Percentiles rank a stretch among this genome's conserved stretches.
Evolutionary conservation across 2,329 filamentous ascomycete genomes (phyloP).

Genomic region (Epichloe baconii): DNA sequence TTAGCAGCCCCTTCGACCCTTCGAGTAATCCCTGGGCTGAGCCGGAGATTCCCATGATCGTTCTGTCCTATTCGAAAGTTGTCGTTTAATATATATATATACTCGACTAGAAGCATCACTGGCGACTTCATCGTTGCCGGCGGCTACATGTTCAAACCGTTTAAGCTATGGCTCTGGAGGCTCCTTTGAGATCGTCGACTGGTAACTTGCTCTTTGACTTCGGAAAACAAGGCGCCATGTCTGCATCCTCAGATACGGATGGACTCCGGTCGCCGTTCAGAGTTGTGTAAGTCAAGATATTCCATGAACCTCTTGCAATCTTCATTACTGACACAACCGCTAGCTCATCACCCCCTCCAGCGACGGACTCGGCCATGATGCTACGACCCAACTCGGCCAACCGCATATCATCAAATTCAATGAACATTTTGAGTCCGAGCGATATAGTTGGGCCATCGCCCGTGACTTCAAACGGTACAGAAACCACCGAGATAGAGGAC

Average conservation of each 20-base stretch:
- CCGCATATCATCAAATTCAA: constrained; percentile 34
- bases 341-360: constrained; percentile 25
- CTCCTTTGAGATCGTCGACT: constrained; percentile 48
- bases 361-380: constrained; percentile 33
- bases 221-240: constrained; percentile 37
- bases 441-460: constrained; percentile 70
- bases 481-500: constrained; percentile 74
- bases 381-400: constrained; percentile 40
- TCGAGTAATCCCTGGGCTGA: constrained; percentile 6
- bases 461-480: constrained; percentile 74
- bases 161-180: constrained; percentile 27
- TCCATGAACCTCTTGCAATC: background rate
- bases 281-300: constrained; percentile 31
- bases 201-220: constrained; percentile 29
- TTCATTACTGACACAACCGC: constrained; percentile 5
- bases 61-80: background rate
- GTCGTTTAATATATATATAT: background rate
- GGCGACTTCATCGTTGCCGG: constrained; percentile 1
- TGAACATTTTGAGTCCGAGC: constrained; percentile 48
- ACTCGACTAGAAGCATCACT: background rate
- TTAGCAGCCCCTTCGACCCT: background rate
- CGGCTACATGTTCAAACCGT: background rate
- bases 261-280: constrained; percentile 34
- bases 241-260: constrained; percentile 39
- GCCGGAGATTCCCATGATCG: constrained; percentile 9